Evolutionary conservation across 2,329 filamentous ascomycete genomes (phyloP).

Genomic region (Tolypocladium ovalisporum): DNA sequence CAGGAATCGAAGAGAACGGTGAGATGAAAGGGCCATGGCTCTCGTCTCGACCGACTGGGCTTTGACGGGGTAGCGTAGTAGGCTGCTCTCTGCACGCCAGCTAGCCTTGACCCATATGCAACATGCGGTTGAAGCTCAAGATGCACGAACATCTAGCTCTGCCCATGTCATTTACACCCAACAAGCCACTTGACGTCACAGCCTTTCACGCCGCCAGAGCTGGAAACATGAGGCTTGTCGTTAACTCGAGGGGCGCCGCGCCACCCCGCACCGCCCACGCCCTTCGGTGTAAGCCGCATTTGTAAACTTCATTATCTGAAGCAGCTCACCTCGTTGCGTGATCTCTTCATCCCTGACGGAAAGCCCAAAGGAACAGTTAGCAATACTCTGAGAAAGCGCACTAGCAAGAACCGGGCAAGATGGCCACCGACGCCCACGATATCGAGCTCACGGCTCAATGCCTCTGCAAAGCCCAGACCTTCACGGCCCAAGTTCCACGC

Average conservation of each 20-base stretch:
- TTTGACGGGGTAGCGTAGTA: not conserved
- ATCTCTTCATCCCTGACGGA: not conserved
- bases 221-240: not conserved
- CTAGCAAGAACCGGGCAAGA: not conserved
- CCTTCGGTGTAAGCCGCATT: not conserved
- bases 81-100: not conserved
- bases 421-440: not conserved
- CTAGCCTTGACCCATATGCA: not conserved
- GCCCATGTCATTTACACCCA: not conserved
- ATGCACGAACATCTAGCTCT: not conserved
- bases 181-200: no score
- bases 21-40: no score
- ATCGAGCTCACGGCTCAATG: slow-evolving; percentile 14
- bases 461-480: slow-evolving; percentile 31
- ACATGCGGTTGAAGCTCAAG: not conserved
- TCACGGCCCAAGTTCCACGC: slow-evolving; percentile 20
- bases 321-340: not conserved
- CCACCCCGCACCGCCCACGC: not conserved
- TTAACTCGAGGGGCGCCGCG: not conserved
- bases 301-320: not conserved
- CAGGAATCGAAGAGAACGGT: no score
- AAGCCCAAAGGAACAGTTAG: not conserved
- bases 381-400: not conserved
- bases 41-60: no score
- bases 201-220: not conserved